Percentiles rank a stretch among this genome's conserved stretches.
Evolutionary conservation across 768 basidiomycete genomes (phyloP).

Genomic region (Calocybe indica): DNA sequence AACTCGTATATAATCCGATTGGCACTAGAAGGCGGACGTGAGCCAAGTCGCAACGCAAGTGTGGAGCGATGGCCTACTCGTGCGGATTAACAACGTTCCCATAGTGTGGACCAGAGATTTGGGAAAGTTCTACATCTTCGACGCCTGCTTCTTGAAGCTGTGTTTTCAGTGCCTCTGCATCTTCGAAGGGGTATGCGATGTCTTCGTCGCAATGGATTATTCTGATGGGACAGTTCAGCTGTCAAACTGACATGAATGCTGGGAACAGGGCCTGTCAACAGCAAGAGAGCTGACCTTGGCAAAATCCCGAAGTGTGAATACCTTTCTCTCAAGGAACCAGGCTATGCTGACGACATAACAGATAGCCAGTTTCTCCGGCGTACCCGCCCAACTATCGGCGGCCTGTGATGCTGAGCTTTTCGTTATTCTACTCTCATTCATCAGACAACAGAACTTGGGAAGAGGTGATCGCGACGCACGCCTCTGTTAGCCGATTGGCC

Average conservation of each 20-base stretch:
- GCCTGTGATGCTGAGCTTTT: constrained; percentile 9
- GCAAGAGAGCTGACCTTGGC: neutral
- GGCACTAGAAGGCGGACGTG: constrained; percentile 4
- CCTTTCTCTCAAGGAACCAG: constrained; percentile 16
- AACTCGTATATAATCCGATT: constrained; percentile 13
- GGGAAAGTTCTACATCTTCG: constrained; percentile 9
- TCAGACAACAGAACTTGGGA: neutral
- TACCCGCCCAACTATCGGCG: constrained; percentile 10
- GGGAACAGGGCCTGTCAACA: neutral
- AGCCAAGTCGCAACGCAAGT: neutral
- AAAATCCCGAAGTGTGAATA: neutral
- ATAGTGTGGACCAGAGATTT: constrained; percentile 17
- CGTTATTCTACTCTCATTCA: constrained; percentile 6
- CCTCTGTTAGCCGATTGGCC: constrained; percentile 7
- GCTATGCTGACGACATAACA: constrained; percentile 11
- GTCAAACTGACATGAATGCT: neutral
- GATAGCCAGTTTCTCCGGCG: constrained; percentile 11
- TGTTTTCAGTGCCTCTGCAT: constrained; percentile 9
- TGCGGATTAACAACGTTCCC: constrained; percentile 14
- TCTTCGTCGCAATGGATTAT: constrained; percentile 19
- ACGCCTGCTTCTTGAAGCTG: constrained; percentile 17
- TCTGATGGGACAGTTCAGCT: constrained; percentile 16
- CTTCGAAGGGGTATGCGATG: constrained; percentile 16
- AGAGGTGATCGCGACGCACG: constrained; percentile 7
- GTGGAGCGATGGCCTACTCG: constrained; percentile 6